These are phyloP conservation scores for Stipa capillata DNA, from an alignment of 176 grass and related monocot species.

Conservation along the genomic window DNA sequence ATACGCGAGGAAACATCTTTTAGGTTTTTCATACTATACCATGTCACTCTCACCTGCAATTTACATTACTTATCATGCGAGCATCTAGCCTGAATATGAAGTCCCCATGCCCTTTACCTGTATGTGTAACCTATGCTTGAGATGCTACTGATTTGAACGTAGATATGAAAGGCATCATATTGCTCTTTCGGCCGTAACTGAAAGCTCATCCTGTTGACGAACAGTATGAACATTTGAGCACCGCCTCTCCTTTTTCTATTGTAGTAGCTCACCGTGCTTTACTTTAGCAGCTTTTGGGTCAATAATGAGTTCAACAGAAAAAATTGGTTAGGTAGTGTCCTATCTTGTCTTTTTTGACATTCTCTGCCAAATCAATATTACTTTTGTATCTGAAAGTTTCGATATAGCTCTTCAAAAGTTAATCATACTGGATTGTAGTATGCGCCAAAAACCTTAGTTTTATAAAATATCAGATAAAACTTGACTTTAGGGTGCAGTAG, in stretches of 20 bases:
- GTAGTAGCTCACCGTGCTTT: background rate
- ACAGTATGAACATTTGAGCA: conserved; percentile 19
- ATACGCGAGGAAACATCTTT: background rate
- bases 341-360: background rate
- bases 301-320: no score
- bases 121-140: background rate
- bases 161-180: conserved; percentile 15
- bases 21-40: background rate
- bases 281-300: background rate
- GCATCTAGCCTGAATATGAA: background rate
- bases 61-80: background rate
- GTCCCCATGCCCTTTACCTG: background rate
- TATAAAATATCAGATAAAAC: background rate
- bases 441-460: background rate
- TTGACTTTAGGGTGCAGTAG: background rate
- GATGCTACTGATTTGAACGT: conserved; percentile 3
- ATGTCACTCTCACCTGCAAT: background rate
- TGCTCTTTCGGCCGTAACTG: conserved; percentile 2
- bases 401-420: background rate
- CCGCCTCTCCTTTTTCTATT: background rate
- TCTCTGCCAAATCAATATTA: background rate
- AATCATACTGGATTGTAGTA: background rate
- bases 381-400: background rate
- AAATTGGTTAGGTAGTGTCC: conserved; percentile 12
- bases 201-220: background rate